Conservation (phyloP, 495 filamentous ascomycete species). For the Jackrogersella multiformis region DNA sequence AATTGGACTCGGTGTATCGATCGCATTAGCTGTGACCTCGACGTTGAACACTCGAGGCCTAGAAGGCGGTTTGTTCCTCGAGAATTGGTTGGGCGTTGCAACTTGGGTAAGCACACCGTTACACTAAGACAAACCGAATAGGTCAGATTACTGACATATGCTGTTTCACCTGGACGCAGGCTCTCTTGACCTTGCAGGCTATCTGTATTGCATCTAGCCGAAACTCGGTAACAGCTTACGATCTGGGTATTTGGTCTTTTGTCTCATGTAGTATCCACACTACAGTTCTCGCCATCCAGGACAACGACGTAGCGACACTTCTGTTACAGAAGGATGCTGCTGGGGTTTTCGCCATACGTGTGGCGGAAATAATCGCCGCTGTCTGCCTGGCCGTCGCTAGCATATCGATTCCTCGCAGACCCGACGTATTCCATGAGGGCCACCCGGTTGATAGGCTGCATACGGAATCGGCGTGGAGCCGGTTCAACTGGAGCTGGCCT, state of each 20-base stretch:
- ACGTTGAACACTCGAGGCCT: slow-evolving; percentile 38
- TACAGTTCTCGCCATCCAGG: slow-evolving; percentile 52
- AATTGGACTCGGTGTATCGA: slow-evolving; percentile 57
- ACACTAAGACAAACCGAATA: slow-evolving; percentile 13
- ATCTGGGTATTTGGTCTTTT: slow-evolving; percentile 57
- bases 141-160: slow-evolving; percentile 25
- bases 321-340: slow-evolving; percentile 41
- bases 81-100: slow-evolving; percentile 53
- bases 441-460: slow-evolving; percentile 70
- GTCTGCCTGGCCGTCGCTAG: slow-evolving; percentile 51
- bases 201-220: slow-evolving; percentile 53
- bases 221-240: slow-evolving; percentile 56
- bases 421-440: slow-evolving; percentile 68
- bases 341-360: slow-evolving; percentile 47
- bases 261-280: slow-evolving; percentile 53
- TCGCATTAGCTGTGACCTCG: slow-evolving; percentile 54
- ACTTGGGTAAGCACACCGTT: slow-evolving; percentile 58
- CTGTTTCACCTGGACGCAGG: slow-evolving; percentile 43
- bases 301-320: slow-evolving; percentile 43
- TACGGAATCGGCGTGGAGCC: slow-evolving; percentile 66
- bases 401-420: slow-evolving; percentile 69
- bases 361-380: slow-evolving; percentile 49
- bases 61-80: slow-evolving; percentile 41
- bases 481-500: slow-evolving; percentile 74
- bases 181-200: slow-evolving; percentile 58